Evolutionary conservation across 305 asterid genomes (phyloP).

Genomic region (Solanum hybrid): DNA sequence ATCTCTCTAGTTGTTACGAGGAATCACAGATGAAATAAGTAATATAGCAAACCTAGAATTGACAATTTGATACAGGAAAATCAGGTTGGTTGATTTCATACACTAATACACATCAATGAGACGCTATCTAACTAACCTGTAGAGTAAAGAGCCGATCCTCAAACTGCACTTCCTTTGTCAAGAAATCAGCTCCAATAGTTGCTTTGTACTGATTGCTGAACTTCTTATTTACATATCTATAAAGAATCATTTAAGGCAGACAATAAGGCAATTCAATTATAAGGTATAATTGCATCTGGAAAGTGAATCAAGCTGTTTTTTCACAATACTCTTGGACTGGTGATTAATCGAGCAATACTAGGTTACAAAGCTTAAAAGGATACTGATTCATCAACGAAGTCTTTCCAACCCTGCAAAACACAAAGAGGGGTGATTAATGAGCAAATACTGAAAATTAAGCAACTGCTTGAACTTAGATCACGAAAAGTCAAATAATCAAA

Average conservation of each 20-base stretch:
- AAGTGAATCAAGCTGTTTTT: background rate
- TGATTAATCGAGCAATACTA: background rate
- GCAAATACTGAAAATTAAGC: background rate
- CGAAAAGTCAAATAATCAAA: background rate
- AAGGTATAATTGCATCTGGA: background rate
- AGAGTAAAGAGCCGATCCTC: slow-evolving; percentile 69
- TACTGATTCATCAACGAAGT: slow-evolving; percentile 81
- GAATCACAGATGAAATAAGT: background rate
- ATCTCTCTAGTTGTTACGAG: background rate
- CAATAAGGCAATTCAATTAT: slow-evolving; percentile 12
- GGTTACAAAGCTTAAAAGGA: slow-evolving; percentile 21
- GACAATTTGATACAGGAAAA: background rate
- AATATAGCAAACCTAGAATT: background rate
- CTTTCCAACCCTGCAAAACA: slow-evolving; percentile 70
- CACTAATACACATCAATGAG: background rate
- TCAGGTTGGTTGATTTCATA: background rate
- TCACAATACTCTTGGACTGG: slow-evolving; percentile 1
- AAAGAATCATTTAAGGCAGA: slow-evolving; percentile 32
- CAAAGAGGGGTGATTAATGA: background rate
- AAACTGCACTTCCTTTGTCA: slow-evolving; percentile 74
- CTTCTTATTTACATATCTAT: slow-evolving; percentile 73
- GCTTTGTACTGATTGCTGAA: slow-evolving; percentile 81
- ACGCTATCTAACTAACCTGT: slow-evolving; percentile 35
- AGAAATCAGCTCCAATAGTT: slow-evolving; percentile 70
- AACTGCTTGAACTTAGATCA: background rate